Evolutionary conservation across 2,329 filamentous ascomycete genomes (phyloP).

Genomic region (Talaromyces funiculosus): DNA sequence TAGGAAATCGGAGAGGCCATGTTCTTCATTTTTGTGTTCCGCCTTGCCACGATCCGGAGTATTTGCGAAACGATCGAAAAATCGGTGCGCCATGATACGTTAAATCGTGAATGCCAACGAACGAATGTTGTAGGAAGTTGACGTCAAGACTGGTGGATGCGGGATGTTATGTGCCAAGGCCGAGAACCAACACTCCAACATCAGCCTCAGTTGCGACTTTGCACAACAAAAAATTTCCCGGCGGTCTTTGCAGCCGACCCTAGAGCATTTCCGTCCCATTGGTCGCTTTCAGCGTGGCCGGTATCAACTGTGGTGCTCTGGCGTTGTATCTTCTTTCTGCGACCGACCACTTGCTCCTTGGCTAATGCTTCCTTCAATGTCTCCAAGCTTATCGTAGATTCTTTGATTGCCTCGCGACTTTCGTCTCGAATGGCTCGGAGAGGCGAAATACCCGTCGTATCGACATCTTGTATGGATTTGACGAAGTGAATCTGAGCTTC

Average conservation of each 20-base stretch:
- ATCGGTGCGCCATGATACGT: constrained; percentile 19
- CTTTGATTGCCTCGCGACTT: constrained; percentile 34
- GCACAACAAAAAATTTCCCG: constrained; percentile 72
- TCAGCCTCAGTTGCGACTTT: constrained; percentile 32
- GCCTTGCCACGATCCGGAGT: constrained; percentile 14
- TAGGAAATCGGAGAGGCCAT: constrained; percentile 40
- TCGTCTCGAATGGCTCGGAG: constrained; percentile 75
- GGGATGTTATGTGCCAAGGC: neutral
- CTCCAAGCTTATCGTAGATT: constrained; percentile 36
- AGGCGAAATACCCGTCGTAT: constrained; percentile 67
- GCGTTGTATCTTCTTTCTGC: constrained; percentile 45
- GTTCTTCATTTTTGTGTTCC: constrained; percentile 20
- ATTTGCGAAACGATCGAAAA: neutral
- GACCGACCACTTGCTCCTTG: constrained; percentile 37
- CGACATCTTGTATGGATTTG: constrained; percentile 72
- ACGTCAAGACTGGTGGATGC: neutral
- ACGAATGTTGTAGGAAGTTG: neutral
- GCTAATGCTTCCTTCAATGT: constrained; percentile 33
- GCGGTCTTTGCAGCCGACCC: constrained; percentile 59
- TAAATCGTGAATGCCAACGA: no score
- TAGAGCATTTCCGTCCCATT: constrained; percentile 66
- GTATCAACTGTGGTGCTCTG: constrained; percentile 23
- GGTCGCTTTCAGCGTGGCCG: constrained; percentile 39
- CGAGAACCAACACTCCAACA: neutral
- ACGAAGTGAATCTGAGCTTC: constrained; percentile 85